A percentile compares a stretch with the other conserved stretches of the same genome.
Conservation (phyloP, 208 protist species). For the Wallacemonas sp. region DNA sequence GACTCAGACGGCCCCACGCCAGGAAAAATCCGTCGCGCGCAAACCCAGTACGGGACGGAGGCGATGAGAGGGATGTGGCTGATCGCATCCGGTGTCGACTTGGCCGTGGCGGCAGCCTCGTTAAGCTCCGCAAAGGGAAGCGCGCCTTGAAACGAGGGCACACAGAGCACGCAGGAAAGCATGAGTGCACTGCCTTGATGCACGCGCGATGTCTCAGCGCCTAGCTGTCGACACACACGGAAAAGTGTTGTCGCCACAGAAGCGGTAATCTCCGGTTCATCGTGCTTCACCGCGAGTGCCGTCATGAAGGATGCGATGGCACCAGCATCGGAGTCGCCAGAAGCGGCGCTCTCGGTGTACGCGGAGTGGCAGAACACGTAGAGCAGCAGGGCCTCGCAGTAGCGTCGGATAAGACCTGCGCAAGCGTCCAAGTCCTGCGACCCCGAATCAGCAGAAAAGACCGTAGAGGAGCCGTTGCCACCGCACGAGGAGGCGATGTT, state of each 20-base stretch:
- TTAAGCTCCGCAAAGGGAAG: not conserved
- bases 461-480: not conserved
- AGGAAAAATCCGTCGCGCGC: too few species aligned
- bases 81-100: not conserved
- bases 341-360: not conserved
- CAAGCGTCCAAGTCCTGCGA: not conserved
- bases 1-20: too few species aligned
- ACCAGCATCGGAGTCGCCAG: not conserved
- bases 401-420: not conserved
- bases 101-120: not conserved
- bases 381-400: slow-evolving; percentile 12
- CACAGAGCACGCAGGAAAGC: slow-evolving; percentile 1
- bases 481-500: not conserved
- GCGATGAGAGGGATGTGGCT: not conserved
- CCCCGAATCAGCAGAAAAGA: not conserved
- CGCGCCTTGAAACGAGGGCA: not conserved
- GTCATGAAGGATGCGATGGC: not conserved
- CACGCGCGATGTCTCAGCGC: not conserved
- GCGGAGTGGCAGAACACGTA: slow-evolving; percentile 15
- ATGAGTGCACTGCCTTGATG: slow-evolving; percentile 4
- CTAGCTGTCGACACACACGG: slow-evolving; percentile 3
- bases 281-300: not conserved
- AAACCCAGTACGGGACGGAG: slow-evolving; percentile 11
- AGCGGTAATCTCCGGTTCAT: too few species aligned
- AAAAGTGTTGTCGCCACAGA: not conserved